Conservation (phyloP, 192 early-diverging fungal species). For the Gamsiella multidivaricata region DNA sequence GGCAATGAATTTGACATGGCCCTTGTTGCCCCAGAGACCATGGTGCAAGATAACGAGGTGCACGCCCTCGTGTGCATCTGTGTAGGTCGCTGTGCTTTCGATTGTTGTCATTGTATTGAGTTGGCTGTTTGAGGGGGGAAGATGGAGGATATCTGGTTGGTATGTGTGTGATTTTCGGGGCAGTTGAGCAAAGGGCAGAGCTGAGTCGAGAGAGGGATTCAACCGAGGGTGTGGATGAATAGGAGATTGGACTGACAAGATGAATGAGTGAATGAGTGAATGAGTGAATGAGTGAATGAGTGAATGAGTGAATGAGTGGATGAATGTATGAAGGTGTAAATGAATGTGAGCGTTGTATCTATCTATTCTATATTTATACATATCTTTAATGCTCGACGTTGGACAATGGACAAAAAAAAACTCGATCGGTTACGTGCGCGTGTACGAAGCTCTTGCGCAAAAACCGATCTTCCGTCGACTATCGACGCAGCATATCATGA, state of each 20-base stretch:
- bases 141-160: conserved; percentile 1
- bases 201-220: background rate
- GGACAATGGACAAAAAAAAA: too few species aligned
- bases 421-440: too few species aligned
- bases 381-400: too few species aligned
- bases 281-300: background rate
- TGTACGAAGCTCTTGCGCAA: too few species aligned
- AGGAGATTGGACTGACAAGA: too few species aligned
- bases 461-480: too few species aligned
- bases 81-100: background rate
- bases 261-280: background rate
- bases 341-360: background rate
- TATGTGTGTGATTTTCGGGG: background rate
- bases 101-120: background rate
- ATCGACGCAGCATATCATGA: too few species aligned
- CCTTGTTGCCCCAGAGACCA: conserved; percentile 72
- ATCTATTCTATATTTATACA: too few species aligned
- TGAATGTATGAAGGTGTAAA: background rate
- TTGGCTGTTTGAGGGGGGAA: too few species aligned
- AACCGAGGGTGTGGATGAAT: background rate
- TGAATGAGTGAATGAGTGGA: background rate
- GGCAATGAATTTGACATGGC: conserved; percentile 63
- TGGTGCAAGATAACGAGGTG: conserved; percentile 73
- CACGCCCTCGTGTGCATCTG: conserved; percentile 20
- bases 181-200: background rate